These are phyloP conservation scores for Ceratobasidium sp. DNA, from an alignment of 1,284 basidiomycete species.

Conservation along the genomic window DNA sequence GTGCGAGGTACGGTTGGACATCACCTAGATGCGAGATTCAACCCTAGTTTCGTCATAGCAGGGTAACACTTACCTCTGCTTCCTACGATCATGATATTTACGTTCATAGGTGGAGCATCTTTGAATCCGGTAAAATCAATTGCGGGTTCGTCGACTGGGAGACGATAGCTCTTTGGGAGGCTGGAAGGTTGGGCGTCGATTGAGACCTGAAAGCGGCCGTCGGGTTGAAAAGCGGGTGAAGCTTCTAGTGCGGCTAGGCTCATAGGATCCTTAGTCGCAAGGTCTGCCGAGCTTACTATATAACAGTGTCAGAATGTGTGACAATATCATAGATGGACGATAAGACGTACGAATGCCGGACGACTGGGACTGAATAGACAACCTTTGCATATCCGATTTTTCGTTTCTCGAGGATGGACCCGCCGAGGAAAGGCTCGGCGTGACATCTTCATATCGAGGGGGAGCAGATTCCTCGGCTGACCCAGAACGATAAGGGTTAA, in stretches of 20 bases:
- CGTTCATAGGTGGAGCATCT: conserved; percentile 64
- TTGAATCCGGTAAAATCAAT: conserved; percentile 60
- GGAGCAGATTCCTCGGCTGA: not conserved
- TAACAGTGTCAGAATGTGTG: not conserved
- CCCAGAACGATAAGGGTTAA: not conserved
- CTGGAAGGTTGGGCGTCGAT: conserved; percentile 53
- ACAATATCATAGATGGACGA: not conserved
- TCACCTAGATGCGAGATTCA: conserved; percentile 63
- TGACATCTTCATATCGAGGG: conserved; percentile 32
- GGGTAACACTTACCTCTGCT: conserved; percentile 64
- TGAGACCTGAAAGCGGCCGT: conserved; percentile 43
- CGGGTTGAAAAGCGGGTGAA: conserved; percentile 25
- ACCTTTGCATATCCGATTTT: conserved; percentile 7
- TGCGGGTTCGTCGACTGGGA: conserved; percentile 65
- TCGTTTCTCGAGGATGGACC: not conserved
- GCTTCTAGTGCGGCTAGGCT: conserved; percentile 24
- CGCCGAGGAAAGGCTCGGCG: not conserved
- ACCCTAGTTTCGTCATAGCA: not conserved
- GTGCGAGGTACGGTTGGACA: conserved; percentile 79
- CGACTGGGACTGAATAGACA: conserved; percentile 33
- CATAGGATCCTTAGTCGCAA: not conserved
- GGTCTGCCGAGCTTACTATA: not conserved
- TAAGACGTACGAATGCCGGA: conserved; percentile 10
- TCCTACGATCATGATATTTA: conserved; percentile 76
- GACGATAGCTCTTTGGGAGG: conserved; percentile 63